Base-by-base conservation (phyloP, 345 rosid genomes). In the Aurinia saxatilis region DNA sequence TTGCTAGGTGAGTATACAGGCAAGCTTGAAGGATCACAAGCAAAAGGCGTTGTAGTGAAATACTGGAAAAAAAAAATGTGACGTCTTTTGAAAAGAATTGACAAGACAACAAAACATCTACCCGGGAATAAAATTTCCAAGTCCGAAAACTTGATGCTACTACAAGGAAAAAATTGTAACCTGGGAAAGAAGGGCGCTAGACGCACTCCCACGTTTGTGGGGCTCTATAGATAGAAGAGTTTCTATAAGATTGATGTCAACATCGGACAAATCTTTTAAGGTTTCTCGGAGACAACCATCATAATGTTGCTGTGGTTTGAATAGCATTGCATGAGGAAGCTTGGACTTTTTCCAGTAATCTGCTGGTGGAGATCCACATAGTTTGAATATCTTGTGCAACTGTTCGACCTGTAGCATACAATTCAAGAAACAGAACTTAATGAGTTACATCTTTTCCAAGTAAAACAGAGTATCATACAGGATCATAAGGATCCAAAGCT, bases 321-420 rank as follows among this genome's bases (percentile, higher is more conserved):
- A 92, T 33, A 92, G 60, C 52, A 85, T 89, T 25, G 95, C 81
- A 54, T 81, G 97, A 64, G 98, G 98, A 74, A 89, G 95, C 76
- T 76, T 87, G 37, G 95, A 83, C 27, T 78, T 89, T 77, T 84
- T 89, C 98, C 98, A 92, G 73, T 92, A 92, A 54, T 89, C 90
- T 12, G 87, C 95, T 10, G 91, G 88, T 50, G 98, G 98, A 34
- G 98, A 89, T 51, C 98, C 98, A 50, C 98, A 92, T 30, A 92
- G 80, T 85, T 87, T 92, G 83, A 92, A 92, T 67, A 92, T 92
- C 77, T 89, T 92, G 68, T 92, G 98, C 42, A 92, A 70, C 73
- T 89, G 93, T 69, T 91, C 98, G 1, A 92, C 98, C 98, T 92
- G 78, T 38, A 62, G 4, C 52, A 66, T 39, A 42, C 36, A 44